Evolutionary conservation across 164 flowering plant species (phyloP), one percentile per base, ranked within the genome.

Genomic region (Cinnamomum micranthum): DNA sequence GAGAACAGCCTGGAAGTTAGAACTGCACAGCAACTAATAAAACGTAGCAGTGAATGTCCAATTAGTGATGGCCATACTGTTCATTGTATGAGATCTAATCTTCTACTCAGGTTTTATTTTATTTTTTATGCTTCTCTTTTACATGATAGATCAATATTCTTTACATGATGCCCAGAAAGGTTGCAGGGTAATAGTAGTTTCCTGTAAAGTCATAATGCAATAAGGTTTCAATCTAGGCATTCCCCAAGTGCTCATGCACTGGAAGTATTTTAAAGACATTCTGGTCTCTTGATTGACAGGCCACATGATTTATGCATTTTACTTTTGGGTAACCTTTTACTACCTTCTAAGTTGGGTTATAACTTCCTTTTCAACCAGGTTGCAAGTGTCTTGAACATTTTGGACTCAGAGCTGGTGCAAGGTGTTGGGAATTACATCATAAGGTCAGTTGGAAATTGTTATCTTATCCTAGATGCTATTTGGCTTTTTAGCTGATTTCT

Each of bases 361-460:
- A 51, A 11, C 25, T 70, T 69, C 58, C 15, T 69, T 75, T 71
- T 25, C 63, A 25, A 74, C 19, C 85, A 94, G 98, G 97, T 92
- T 74, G 99, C 99, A 35, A 93, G 96, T 81, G 72, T 93, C 70
- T 79, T 95, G 75, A 91, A 90, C 81, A 91, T 95, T 81, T 83
- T 93, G 90, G 97, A 92, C 80, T 60, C 80, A 74, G 93, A 87
- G 72, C 87, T 95, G 50, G 81, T 86, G 72, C 79, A 82, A 72
- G 80, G 82, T 85, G 92, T 95, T 65, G 98, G 98, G 80, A 77
- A 87, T 80, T 93, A 88, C 83, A 87, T 95, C 71, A 25, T 83
- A 75, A 95, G 99, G 99, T 93, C 75, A 63, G 79, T 13, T 22
- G 47, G 35, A 28, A 71, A 65, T 68, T 19, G 2, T 59, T 70